Evolutionary conservation across 441 rosid genomes (phyloP).

Genomic region (Adansonia grandidieri): DNA sequence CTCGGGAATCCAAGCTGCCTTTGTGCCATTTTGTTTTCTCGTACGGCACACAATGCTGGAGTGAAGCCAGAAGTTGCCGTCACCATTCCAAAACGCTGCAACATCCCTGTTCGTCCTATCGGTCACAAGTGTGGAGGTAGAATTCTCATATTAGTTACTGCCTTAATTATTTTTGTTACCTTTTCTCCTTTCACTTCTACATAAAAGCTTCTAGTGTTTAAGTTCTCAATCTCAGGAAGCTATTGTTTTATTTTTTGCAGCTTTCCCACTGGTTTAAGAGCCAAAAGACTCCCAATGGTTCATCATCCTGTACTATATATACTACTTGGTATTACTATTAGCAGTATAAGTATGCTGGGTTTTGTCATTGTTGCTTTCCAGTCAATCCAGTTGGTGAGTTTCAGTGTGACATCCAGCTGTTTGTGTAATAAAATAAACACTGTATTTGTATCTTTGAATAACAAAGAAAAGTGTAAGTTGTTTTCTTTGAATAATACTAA

Average conservation of each 20-base stretch:
- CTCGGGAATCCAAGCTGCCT: conserved; percentile 61
- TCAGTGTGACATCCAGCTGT: conserved; percentile 23
- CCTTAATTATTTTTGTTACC: neutral
- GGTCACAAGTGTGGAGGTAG: conserved; percentile 90
- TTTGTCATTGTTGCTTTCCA: conserved; percentile 6
- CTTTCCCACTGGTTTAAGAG: conserved; percentile 63
- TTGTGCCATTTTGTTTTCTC: conserved; percentile 79
- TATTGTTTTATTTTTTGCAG: conserved; percentile 43
- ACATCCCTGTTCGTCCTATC: conserved; percentile 68
- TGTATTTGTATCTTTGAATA: neutral
- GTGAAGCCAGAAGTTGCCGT: conserved; percentile 65
- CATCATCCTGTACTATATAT: neutral
- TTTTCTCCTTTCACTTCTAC: neutral
- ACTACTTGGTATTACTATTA: neutral
- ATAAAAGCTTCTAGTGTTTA: neutral
- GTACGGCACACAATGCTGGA: conserved; percentile 69
- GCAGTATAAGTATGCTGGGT: conserved; percentile 1
- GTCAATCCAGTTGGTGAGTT: conserved; percentile 22
- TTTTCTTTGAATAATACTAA: neutral
- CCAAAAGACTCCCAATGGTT: conserved; percentile 17
- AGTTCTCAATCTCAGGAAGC: conserved; percentile 9
- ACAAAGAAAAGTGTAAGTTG: neutral
- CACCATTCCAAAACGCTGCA: conserved; percentile 88
- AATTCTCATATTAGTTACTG: neutral
- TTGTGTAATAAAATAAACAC: conserved; percentile 32